phyloP scores from a whole-genome alignment of 352 stramenopile species.

The Phytophthora rubi region DNA sequence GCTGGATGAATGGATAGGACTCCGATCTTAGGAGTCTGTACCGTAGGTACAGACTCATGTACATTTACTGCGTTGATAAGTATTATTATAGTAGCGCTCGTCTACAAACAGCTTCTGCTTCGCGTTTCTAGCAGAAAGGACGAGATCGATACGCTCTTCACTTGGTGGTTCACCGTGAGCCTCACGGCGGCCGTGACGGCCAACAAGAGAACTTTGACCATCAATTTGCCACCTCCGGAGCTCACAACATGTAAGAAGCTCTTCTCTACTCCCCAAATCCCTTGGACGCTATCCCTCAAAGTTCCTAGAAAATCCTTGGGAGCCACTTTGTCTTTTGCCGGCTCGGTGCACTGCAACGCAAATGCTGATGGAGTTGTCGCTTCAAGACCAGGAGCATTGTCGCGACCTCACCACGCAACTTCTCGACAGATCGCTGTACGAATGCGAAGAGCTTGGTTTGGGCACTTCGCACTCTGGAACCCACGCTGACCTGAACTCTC shows the following conservation, averaged over 20 bases:
- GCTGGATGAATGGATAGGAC: slow-evolving; percentile 1
- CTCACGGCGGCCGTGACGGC: too few species aligned
- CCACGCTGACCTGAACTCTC: slow-evolving; percentile 20
- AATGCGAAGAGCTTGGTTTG: slow-evolving; percentile 34
- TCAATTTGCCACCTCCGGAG: background rate
- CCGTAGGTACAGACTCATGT: background rate
- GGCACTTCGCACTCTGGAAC: slow-evolving; percentile 11
- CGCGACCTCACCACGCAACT: slow-evolving; percentile 34
- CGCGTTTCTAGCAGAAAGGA: background rate
- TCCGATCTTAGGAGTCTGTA: background rate
- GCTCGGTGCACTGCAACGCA: background rate
- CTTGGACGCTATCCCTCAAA: background rate
- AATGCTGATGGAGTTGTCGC: slow-evolving; percentile 25
- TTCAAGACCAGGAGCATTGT: slow-evolving; percentile 26
- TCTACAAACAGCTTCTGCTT: background rate
- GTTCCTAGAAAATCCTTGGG: background rate
- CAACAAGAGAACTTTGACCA: background rate
- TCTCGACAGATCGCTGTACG: slow-evolving; percentile 32
- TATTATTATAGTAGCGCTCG: too few species aligned
- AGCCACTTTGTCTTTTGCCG: slow-evolving; percentile 5
- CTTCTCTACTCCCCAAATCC: slow-evolving; percentile 14
- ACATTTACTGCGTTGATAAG: background rate
- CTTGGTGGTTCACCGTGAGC: background rate
- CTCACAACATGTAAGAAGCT: background rate
- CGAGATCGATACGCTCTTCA: background rate